phyloP scores from a whole-genome alignment of 805 yeast genomes.

The Zygotorulaspora sp. region DNA sequence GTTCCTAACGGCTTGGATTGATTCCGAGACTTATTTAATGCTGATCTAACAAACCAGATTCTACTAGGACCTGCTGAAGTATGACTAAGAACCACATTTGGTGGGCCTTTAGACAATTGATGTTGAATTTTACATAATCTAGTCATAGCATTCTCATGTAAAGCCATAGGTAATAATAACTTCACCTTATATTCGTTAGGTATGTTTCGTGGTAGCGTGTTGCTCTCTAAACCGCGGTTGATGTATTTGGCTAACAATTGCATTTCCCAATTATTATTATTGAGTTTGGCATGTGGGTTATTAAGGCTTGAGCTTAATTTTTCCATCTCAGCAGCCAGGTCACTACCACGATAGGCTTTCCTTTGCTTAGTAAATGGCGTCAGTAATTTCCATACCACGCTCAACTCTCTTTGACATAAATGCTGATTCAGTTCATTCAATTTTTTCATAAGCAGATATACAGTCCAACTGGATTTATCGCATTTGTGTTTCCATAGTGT shows the following conservation, averaged over 20 bases:
- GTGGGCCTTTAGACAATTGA: constrained; percentile 28
- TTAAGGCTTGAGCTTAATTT: not conserved
- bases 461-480: constrained; percentile 30
- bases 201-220: constrained; percentile 17
- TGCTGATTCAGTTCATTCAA: constrained; percentile 15
- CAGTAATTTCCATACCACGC: constrained; percentile 12
- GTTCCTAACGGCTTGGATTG: constrained; percentile 27
- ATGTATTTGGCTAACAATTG: constrained; percentile 19
- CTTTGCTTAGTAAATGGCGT: constrained; percentile 8
- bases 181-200: constrained; percentile 15
- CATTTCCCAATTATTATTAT: constrained; percentile 12
- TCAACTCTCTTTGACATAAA: constrained; percentile 9
- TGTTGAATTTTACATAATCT: constrained; percentile 18
- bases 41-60: constrained; percentile 33
- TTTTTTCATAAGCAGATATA: constrained; percentile 14
- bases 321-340: constrained; percentile 5
- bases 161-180: constrained; percentile 28
- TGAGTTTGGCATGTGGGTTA: constrained; percentile 4
- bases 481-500: constrained; percentile 16
- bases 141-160: constrained; percentile 21
- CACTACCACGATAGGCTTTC: constrained; percentile 6
- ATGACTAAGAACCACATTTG: constrained; percentile 18
- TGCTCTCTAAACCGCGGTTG: constrained; percentile 12
- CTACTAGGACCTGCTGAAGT: constrained; percentile 26
- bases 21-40: constrained; percentile 25